Conservation (phyloP, 2,329 filamentous ascomycete genomes). For the Penicillium hordei region DNA sequence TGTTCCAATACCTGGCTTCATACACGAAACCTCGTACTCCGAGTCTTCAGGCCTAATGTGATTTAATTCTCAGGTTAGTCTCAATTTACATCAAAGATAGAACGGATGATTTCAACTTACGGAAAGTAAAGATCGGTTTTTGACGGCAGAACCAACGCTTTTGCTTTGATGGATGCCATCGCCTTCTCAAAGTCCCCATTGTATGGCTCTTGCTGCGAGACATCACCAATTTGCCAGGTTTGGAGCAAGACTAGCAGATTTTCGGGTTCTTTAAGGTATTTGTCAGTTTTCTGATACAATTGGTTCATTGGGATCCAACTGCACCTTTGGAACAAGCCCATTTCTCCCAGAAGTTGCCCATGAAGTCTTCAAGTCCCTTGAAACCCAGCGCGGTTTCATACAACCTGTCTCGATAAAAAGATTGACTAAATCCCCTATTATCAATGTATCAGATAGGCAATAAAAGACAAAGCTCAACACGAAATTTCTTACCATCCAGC, state of each 20-base stretch:
- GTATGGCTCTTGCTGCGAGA: constrained; percentile 67
- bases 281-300: neutral
- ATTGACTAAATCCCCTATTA: constrained; percentile 69
- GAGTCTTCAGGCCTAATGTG: constrained; percentile 67
- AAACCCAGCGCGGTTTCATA: constrained; percentile 65
- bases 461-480: neutral
- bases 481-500: constrained; percentile 59
- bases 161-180: constrained; percentile 69
- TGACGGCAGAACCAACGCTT: constrained; percentile 66
- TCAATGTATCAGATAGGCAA: neutral
- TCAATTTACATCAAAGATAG: neutral
- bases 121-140: constrained; percentile 81
- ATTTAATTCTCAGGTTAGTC: neutral
- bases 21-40: constrained; percentile 66
- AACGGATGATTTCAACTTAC: constrained; percentile 39
- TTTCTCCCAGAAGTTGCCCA: constrained; percentile 72
- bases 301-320: neutral
- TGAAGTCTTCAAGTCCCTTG: constrained; percentile 69
- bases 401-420: constrained; percentile 72
- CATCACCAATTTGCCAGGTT: constrained; percentile 75
- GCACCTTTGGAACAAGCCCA: constrained; percentile 68
- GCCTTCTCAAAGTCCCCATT: constrained; percentile 65
- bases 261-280: constrained; percentile 58
- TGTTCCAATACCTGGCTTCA: constrained; percentile 59
- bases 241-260: constrained; percentile 73